Evolutionary conservation across 2,329 filamentous ascomycete genomes (phyloP), one percentile per base, ranked within the genome.

Genomic region (Curvularia eragrostidis): DNA sequence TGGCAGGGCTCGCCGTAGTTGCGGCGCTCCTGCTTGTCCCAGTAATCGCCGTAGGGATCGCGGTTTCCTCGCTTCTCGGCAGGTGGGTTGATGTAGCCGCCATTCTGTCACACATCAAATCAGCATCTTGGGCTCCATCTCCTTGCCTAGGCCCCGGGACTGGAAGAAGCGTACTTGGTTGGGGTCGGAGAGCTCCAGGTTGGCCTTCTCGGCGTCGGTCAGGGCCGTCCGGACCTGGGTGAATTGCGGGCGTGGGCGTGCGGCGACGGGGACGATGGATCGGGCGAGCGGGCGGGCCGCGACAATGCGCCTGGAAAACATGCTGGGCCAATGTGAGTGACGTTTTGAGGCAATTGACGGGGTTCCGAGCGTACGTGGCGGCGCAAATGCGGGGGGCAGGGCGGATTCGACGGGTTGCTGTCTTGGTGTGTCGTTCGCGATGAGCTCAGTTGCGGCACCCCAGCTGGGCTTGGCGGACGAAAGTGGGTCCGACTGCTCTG

Each of bases 1-100:
- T 99, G 94, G 51, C 96, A 87, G 12, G 94, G 91, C 80, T 99
- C 96, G 79, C 93, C 93, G 77, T 91, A 98, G 84, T 99, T 98
- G 73, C 95, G 88, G 76, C 93, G 89, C 79, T 98, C 95, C 81
- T 99, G 95, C 79, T 93, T 90, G 80, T 99, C 94, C 91, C 93
- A 98, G 92, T 93, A 99, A 75, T 91, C 89, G 75, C 80, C 94
- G 77, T 98, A 87, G 34, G 96, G 95, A 78, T 98, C 95, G 76
- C 95, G 91, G 81, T 92, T 91, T 78, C 93, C 89, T 69, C 94
- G 90, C 84, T 97, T 97, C 79, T 94, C 82, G 53, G 84, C 80
- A 13, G 88, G 87, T 57, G 91, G 90, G 80, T 93, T 92, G 74
- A 91, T 85, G 78, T 92, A 95, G 78, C 89, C 90, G 73, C 91